Base-by-base conservation (phyloP, 768 basidiomycete species). In the Trametes villosa region DNA sequence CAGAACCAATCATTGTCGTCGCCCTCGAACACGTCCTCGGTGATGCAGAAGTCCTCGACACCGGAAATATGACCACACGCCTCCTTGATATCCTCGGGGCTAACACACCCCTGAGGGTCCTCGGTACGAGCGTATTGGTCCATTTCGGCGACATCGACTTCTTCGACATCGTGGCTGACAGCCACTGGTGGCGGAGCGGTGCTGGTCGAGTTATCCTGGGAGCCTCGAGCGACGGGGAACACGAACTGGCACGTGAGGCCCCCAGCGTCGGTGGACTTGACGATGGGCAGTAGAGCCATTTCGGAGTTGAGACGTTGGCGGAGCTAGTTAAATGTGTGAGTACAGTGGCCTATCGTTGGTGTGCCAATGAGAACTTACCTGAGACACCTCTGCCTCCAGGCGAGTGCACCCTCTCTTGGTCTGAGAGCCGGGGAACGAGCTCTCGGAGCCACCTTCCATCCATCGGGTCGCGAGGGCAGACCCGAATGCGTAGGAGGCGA, bases 211-310 rank as follows among this genome's bases (percentile, higher is more conserved):
- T 29, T 41, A 42, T 18, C 15, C 22, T 30, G 41, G 42, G 53
- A 34, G 9, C 24, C 20, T 33, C 42, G 26, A 26, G 29, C 30
- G 27, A 42, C 42, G 34, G 51, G 51, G 53, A 54, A 54, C 53
- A 54, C 45, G 42, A 54, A 54, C 42, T 54, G 42, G 53, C 53
- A 54, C 9, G 53, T 17, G 20, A 54, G 41, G 30, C 53, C 53
- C 24, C 53, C 53, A n/a, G 40, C 42, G 41, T 54, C 53, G n/a
- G 42, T 54, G 24, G 42, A 31, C 42, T 24, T 30, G n/a, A 54
- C 53, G 42, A 54, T 54, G 9, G 53, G 53, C n/a, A 54, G 53
- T 6, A 54, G 42, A 24, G 41, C 9, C 30, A 34, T 33, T 29
- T 54, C 53, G 12, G 44, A 15, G 30, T 31, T 45, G 27, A 54